These are phyloP conservation scores for Talaromyces pinophilus DNA, from an alignment of 2,329 filamentous ascomycete species.

Conservation along the genomic window DNA sequence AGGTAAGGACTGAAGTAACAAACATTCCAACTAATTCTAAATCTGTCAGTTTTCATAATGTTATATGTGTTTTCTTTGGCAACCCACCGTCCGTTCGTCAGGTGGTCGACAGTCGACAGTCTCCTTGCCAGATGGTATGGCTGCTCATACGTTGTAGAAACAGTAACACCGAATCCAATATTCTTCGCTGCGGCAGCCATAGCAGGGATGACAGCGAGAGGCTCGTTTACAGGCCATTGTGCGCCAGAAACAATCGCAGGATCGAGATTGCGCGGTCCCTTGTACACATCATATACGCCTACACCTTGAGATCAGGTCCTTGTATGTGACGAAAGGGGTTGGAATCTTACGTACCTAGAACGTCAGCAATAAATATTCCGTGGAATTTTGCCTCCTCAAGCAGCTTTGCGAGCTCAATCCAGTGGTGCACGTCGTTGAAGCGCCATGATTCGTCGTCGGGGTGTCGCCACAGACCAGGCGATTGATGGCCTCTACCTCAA, in stretches of 20 bases:
- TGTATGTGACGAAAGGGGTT: neutral
- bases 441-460: slow-evolving; percentile 63
- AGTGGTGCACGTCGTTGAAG: slow-evolving; percentile 63
- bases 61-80: neutral
- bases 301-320: neutral
- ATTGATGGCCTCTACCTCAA: slow-evolving; percentile 54
- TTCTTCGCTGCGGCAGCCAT: slow-evolving; percentile 69
- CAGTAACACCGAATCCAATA: slow-evolving; percentile 69
- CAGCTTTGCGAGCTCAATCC: slow-evolving; percentile 61
- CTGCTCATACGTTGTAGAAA: slow-evolving; percentile 68
- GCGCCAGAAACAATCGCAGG: slow-evolving; percentile 63
- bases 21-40: slow-evolving; percentile 59
- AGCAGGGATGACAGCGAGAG: slow-evolving; percentile 62
- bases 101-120: slow-evolving; percentile 67
- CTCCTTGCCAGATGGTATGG: slow-evolving; percentile 67
- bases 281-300: slow-evolving; percentile 70
- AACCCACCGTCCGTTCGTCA: slow-evolving; percentile 61
- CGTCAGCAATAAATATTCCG: slow-evolving; percentile 68
- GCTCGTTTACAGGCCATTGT: slow-evolving; percentile 73
- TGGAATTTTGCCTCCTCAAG: slow-evolving; percentile 65
- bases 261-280: slow-evolving; percentile 60
- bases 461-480: slow-evolving; percentile 63
- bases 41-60: neutral
- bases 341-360: slow-evolving; percentile 52
- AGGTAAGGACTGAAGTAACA: slow-evolving; percentile 30